Conservation (phyloP, 345 rosid species). For the Citrus medica region DNA sequence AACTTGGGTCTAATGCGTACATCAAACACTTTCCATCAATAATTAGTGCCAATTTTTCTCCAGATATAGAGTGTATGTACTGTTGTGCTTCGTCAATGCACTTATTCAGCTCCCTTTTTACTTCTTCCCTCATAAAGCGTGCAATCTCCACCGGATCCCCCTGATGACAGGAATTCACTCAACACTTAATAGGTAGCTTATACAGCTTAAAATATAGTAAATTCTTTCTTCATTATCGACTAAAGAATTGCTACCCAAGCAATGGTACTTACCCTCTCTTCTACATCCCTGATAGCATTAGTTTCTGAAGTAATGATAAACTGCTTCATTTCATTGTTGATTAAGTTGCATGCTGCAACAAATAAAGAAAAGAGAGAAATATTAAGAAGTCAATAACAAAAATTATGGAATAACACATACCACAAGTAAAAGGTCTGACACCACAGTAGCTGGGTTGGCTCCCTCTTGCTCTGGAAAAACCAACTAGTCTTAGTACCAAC, state of each 20-base stretch:
- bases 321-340: conserved; percentile 94
- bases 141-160: conserved; percentile 97
- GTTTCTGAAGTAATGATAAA: conserved; percentile 94
- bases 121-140: conserved; percentile 81
- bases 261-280: conserved; percentile 67
- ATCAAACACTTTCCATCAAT: conserved; percentile 98
- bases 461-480: neutral
- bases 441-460: too few relatives aligned
- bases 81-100: conserved; percentile 87
- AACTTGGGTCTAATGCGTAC: conserved; percentile 89
- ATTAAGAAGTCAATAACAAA: conserved; percentile 8
- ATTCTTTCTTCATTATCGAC: conserved; percentile 8
- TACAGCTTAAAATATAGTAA: conserved; percentile 1
- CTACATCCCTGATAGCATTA: conserved; percentile 80
- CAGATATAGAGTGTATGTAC: conserved; percentile 45
- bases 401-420: conserved; percentile 10
- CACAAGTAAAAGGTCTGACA: neutral
- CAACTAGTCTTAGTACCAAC: conserved; percentile 11
- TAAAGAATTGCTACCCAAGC: conserved; percentile 6
- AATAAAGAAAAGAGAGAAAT: conserved; percentile 20
- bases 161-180: conserved; percentile 35
- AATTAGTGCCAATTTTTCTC: conserved; percentile 82
- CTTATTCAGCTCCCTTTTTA: conserved; percentile 63
- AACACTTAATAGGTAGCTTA: neutral
- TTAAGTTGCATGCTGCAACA: conserved; percentile 92